Evolutionary conservation across 164 flowering plant genomes (phyloP).

Genomic region (Nymphaea thermarum): DNA sequence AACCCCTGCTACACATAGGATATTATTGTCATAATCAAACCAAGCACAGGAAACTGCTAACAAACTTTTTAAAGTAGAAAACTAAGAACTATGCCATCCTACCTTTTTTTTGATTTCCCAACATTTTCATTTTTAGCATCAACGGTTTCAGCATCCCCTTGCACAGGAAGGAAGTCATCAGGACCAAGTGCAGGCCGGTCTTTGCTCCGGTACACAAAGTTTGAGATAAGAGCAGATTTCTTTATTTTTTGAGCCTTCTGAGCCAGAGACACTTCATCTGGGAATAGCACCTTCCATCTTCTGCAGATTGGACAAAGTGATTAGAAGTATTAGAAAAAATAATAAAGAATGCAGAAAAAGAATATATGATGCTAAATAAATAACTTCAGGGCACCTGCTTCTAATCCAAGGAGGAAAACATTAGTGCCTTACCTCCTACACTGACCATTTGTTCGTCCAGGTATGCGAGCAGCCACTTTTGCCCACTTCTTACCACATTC

Average conservation of each 20-base stretch:
- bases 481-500: conserved; percentile 76
- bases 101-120: conserved; percentile 25
- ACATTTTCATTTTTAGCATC: conserved; percentile 15
- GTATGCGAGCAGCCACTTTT: conserved; percentile 60
- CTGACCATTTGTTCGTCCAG: conserved; percentile 76
- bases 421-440: conserved; percentile 51
- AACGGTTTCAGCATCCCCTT: conserved; percentile 9
- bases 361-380: not conserved
- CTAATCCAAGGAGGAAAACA: not conserved
- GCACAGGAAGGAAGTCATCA: conserved; percentile 37
- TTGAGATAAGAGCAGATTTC: conserved; percentile 51
- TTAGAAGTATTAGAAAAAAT: not conserved
- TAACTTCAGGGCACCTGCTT: not conserved
- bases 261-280: conserved; percentile 52
- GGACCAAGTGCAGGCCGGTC: conserved; percentile 70
- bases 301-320: conserved; percentile 17
- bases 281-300: conserved; percentile 80
- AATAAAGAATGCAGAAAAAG: not conserved
- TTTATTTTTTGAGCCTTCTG: conserved; percentile 54
- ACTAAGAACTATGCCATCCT: not conserved
- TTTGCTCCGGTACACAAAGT: conserved; percentile 78
- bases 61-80: not conserved
- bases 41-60: not conserved
- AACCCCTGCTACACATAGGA: not conserved
- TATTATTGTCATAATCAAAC: not conserved